Evolutionary conservation across 768 basidiomycete species (phyloP), one percentile per base, ranked within the genome.

Genomic region (Dictyophora rubrovolvata): DNA sequence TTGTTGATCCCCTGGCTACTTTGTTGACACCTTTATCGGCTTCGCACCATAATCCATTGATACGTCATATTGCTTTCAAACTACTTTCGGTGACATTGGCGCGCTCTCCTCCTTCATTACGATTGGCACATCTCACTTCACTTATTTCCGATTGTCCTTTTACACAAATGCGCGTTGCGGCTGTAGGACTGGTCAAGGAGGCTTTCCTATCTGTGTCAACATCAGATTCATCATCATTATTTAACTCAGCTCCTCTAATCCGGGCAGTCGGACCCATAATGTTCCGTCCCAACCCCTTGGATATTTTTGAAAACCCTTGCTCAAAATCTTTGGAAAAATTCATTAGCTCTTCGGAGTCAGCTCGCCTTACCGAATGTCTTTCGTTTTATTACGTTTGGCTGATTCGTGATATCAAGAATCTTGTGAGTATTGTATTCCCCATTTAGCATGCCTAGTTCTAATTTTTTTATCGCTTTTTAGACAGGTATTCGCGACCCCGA

Each of bases 151-250:
- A 79, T 17, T 68, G 69, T 5, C 71, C 79, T 16, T 78, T 79
- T 50, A 83, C 83, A 0, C 84, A 86, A 65, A 86, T 89, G 77
- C 77, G 83, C 9, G 79, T 82, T 0, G 84, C 86, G 0, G 79
- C 84, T 0, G 75, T 90, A 0, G 83, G 84, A 0, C 72, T 89
- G 1, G 75, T 88, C 1, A 86, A 85, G 66, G 86, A 89, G 54
- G 79, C 81, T 1, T 70, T 84, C 1, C 67, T 89, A 11, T 78
- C 84, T 53, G 79, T 75, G 0, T 68, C 79, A 1, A 61, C 78
- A 9, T 63, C 71, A 61, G 62, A 62, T 48, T 46, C 60, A 35
- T 64, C 69, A 23, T 77, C 76, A 42, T 62, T 78, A 1, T 85
- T 89, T 57, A 76, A 77, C 0, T 81, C 84, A 1, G 74, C 79